These are phyloP conservation scores for Fusarium scirpi DNA, from an alignment of 2,329 filamentous ascomycete genomes.

Conservation along the genomic window DNA sequence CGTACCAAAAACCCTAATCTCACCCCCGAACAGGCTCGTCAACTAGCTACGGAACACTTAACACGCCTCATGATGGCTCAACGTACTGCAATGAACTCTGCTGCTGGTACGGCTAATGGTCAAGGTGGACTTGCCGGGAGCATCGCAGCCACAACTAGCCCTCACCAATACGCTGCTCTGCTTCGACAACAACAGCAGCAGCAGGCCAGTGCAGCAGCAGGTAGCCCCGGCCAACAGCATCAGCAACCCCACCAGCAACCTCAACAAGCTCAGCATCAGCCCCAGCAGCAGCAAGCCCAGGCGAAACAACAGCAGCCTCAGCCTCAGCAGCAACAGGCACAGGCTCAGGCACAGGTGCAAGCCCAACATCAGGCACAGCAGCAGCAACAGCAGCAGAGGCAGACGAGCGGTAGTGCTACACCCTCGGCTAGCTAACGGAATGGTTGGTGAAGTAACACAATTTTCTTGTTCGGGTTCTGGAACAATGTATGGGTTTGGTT, in stretches of 20 bases:
- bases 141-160: constrained; percentile 62
- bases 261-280: constrained; percentile 42
- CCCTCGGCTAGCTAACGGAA: constrained; percentile 50
- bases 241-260: constrained; percentile 44
- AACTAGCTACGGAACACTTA: constrained; percentile 65
- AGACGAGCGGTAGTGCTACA: constrained; percentile 57
- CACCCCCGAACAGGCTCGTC: constrained; percentile 62
- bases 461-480: constrained; percentile 29
- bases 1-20: constrained; percentile 64
- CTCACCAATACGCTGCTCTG: constrained; percentile 70
- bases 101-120: constrained; percentile 60
- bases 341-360: constrained; percentile 21
- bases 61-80: constrained; percentile 61
- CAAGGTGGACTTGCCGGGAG: constrained; percentile 63
- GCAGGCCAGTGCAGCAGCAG: constrained; percentile 52
- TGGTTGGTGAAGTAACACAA: not conserved
- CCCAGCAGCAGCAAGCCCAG: constrained; percentile 27
- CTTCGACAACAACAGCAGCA: constrained; percentile 69
- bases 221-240: constrained; percentile 47
- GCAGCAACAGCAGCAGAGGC: constrained; percentile 49
- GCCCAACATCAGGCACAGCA: constrained; percentile 33
- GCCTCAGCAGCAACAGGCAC: constrained; percentile 24
- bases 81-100: constrained; percentile 66
- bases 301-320: constrained; percentile 39
- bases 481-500: constrained; percentile 15